Base-by-base conservation (phyloP, 768 basidiomycete species). In the Leucocoprinus leucothites region DNA sequence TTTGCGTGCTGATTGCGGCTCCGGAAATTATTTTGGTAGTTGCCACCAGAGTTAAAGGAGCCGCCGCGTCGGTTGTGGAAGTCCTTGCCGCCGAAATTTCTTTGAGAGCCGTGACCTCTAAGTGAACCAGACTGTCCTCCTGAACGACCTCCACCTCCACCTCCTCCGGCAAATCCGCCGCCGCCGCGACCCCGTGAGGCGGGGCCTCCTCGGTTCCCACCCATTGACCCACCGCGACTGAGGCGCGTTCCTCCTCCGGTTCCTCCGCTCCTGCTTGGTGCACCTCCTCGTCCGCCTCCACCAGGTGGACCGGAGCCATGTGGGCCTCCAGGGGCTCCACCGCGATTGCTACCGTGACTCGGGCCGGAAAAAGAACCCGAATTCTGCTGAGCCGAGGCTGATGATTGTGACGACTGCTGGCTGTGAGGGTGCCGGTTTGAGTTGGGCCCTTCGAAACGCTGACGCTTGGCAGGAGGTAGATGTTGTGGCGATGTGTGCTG, bases 381-480 rank as follows among this genome's bases (percentile, higher is more conserved):
- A 79, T 26, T 31, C 41, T 55, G 74, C 61, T 84, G 82, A 60
- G 88, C 58, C 86, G 87, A 2, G 86, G 84, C 60, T 78, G 88
- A 36, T 78, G 80, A 26, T n/a, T 74, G 76, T 18, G 73, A 74
- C 14, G 76, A 77, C 13, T 75, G 80, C 25, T 79, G 81, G 47
- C 69, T 68, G 58, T 77, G 81, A 61, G 72, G 75, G 53, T 78
- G 78, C 48, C 78, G 75, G 60, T 73, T 76, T 42, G 77, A 73
- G 58, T 73, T 81, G 1, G 89, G 89, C 3, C 85, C 86, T 66
- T 96, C 94, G 64, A 94, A 94, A 41, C 93, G 82, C 61, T 87
- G 92, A 51, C 94, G 78, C 69, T 97, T 97, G 1, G 93, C 93
- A 2, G 94, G 94, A 8, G 94, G 94, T n/a, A 86, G 75, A 64